phyloP scores from a whole-genome alignment of 1,284 basidiomycete genomes.

The Thelephora terrestris region DNA sequence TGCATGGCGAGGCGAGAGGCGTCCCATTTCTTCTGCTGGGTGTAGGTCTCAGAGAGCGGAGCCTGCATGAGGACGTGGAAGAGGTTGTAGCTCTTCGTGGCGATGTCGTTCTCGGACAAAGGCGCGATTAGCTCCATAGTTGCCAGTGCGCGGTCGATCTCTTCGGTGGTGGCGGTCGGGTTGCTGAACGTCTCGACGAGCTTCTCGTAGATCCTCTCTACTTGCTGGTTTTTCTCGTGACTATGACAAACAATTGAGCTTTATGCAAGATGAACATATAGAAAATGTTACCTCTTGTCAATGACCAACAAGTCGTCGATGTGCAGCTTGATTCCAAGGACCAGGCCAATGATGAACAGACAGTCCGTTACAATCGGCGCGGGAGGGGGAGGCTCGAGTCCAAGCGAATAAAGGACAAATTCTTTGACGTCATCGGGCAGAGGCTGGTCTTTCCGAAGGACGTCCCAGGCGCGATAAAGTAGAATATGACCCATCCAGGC shows the following conservation, averaged over 20 bases:
- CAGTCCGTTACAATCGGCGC: background rate
- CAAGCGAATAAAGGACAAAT: background rate
- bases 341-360: background rate
- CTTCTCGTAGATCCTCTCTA: too few species aligned
- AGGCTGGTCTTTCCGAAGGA: background rate
- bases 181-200: background rate
- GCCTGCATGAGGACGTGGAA: too few species aligned
- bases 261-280: background rate
- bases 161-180: too few species aligned
- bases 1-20: background rate
- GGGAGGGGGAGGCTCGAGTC: too few species aligned
- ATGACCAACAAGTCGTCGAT: background rate
- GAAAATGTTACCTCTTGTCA: background rate
- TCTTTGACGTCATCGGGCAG: background rate
- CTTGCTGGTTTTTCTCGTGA: too few species aligned
- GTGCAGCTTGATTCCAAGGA: background rate
- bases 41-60: background rate
- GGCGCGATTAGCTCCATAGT: too few species aligned
- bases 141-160: too few species aligned
- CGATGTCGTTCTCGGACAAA: too few species aligned
- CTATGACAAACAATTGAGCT: background rate
- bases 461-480: background rate
- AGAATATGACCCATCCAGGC: background rate
- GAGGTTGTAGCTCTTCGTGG: too few species aligned
- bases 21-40: background rate